Percentiles rank a stretch among this genome's conserved stretches.
phyloP scores from a whole-genome alignment of 2,329 filamentous ascomycete species.

The Curvularia lunata region DNA sequence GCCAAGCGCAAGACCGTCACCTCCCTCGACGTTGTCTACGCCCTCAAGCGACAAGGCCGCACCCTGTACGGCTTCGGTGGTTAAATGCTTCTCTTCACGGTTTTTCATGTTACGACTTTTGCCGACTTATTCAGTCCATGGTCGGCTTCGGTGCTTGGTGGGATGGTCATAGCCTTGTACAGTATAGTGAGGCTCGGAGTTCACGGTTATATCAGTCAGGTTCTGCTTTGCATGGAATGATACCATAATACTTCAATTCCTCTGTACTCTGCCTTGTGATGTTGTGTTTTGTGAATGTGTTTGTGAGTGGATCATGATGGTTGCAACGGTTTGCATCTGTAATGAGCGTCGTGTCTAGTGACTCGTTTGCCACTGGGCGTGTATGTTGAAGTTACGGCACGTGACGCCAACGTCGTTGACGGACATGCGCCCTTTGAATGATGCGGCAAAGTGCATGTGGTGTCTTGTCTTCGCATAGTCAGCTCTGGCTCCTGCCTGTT shows the following conservation, averaged over 20 bases:
- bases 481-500: neutral
- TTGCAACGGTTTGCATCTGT: too few species aligned
- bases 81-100: constrained; percentile 57
- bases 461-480: neutral
- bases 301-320: too few species aligned
- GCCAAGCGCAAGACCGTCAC: constrained; percentile 83
- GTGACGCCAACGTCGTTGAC: too few species aligned
- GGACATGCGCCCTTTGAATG: too few species aligned
- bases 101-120: constrained; percentile 49
- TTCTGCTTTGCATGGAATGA: constrained; percentile 42
- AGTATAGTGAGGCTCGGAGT: constrained; percentile 42
- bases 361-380: neutral
- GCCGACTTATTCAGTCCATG: constrained; percentile 53
- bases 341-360: too few species aligned
- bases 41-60: constrained; percentile 69
- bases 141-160: constrained; percentile 63
- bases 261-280: constrained; percentile 10
- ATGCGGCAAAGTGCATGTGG: neutral
- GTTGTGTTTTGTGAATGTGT: neutral
- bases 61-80: constrained; percentile 88
- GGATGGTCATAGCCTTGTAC: constrained; percentile 46
- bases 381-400: neutral
- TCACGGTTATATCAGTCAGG: constrained; percentile 41
- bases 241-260: constrained; percentile 38
- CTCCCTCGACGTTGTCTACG: constrained; percentile 69